Base-by-base conservation (phyloP, 176 grass and related monocot genomes). In the Oryza glumipatula region DNA sequence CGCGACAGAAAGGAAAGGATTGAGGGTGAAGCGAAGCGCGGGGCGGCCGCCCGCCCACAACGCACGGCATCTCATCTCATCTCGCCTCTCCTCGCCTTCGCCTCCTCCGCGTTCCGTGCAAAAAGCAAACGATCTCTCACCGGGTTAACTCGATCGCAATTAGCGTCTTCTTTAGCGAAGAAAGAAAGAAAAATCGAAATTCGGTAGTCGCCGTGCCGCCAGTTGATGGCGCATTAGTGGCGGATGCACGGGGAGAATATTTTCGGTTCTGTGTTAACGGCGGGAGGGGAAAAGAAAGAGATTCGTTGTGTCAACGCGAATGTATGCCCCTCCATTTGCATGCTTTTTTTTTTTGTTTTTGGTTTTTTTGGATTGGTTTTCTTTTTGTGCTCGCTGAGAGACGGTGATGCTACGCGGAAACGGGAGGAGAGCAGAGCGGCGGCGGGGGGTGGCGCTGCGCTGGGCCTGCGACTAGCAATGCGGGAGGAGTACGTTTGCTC, bases 1-100 rank as follows among this genome's bases (percentile, higher is more conserved):
- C 68, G 91, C 68, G 82, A 93, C 66, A 83, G 82, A 93, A 93
- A 93, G 88, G 81, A 93, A 90, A 87, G 84, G 85, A 90, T 87
- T 84, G 85, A 79, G 84, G 83, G 83, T 70, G 86, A 88, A 86
- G 83, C 68, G 78, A 85, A 77, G 80, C 63, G 76, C 61, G 61
- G 70, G 61, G 46, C 79, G 88, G 79, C 19, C 67, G 76, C 39
- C 65, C 64, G 85, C 73, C 86, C 52, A 82, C 76, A 68, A 12
- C 58, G 66, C 91, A 87, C 81, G 84, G 84, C 91, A 93, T 92
- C 91, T 86, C 66, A 70, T 47, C 72, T 15, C 38, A 16, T 15
- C 16, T 56, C 52, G 16, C 16, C 52, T 56, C 35, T 36, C 35
- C 35, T 19, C 52, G 4, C 54, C 19, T 58, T 35, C 35, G 44